Percentiles rank a stretch among this genome's conserved stretches.
These are phyloP conservation scores for Stemphylium lycopersici DNA, from an alignment of 2,329 filamentous ascomycete genomes.

Conservation along the genomic window DNA sequence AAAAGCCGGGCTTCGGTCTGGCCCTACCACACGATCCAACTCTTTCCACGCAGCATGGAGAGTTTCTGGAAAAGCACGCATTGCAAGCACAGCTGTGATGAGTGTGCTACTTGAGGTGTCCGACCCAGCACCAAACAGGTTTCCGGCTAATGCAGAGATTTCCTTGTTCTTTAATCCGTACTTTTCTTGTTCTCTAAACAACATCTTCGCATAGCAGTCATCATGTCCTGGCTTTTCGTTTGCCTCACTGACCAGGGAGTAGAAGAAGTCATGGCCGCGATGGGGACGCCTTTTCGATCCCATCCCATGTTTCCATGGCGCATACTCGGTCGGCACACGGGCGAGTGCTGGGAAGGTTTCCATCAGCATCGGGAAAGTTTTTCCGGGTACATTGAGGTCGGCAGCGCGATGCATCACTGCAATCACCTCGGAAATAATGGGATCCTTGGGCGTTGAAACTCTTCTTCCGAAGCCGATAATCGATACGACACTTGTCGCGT, in stretches of 20 bases:
- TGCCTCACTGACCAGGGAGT: conserved; percentile 40
- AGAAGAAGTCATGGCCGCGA: conserved; percentile 45
- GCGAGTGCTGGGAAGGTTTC: conserved; percentile 64
- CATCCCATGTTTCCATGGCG: conserved; percentile 46
- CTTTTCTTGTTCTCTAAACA: conserved; percentile 51
- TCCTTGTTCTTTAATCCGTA: conserved; percentile 38
- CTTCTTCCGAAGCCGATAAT: conserved; percentile 64
- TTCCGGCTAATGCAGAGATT: conserved; percentile 41
- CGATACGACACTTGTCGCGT: conserved; percentile 61
- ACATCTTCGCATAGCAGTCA: conserved; percentile 42
- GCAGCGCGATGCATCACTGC: conserved; percentile 64
- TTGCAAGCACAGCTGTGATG: conserved; percentile 43
- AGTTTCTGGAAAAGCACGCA: conserved; percentile 43
- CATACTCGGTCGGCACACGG: conserved; percentile 57
- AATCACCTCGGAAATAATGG: conserved; percentile 66
- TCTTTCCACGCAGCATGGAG: conserved; percentile 41
- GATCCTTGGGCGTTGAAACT: conserved; percentile 58
- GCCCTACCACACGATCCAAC: conserved; percentile 41
- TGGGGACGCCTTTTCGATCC: conserved; percentile 33
- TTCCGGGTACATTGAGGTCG: conserved; percentile 57
- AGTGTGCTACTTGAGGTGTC: conserved; percentile 45
- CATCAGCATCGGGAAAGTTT: conserved; percentile 64
- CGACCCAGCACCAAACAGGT: conserved; percentile 43
- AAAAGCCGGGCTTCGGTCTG: conserved; percentile 40
- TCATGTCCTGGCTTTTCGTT: conserved; percentile 39